A percentile compares a stretch with the other conserved stretches of the same genome.
These are phyloP conservation scores for Mycena albidolilacea DNA, from an alignment of 768 basidiomycete genomes.

Conservation along the genomic window DNA sequence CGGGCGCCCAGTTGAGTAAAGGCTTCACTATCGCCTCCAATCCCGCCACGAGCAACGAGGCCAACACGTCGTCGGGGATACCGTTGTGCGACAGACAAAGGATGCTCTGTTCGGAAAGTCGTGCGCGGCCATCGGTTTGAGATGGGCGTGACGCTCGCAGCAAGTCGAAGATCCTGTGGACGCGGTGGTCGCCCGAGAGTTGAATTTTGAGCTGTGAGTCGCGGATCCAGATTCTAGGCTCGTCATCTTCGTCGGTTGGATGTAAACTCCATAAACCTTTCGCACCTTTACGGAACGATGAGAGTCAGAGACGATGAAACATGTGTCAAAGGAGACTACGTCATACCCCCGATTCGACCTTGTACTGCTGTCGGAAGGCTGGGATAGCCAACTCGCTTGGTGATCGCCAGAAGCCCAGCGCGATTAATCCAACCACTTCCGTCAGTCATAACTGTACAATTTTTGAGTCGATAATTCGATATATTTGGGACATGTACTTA, in stretches of 20 bases:
- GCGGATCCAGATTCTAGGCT: conserved; percentile 73
- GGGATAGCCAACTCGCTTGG: conserved; percentile 49
- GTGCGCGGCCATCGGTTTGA: conserved; percentile 48
- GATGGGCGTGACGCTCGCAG: conserved; percentile 64
- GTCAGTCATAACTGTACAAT: conserved; percentile 69
- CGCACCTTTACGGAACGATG: neutral
- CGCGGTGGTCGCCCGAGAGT: conserved; percentile 50
- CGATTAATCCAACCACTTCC: conserved; percentile 82
- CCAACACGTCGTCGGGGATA: conserved; percentile 61
- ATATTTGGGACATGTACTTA: neutral
- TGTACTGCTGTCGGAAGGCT: conserved; percentile 69
- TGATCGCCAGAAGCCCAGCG: conserved; percentile 62
- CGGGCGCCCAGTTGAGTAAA: conserved; percentile 66
- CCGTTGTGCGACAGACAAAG: conserved; percentile 75
- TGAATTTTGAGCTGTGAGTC: conserved; percentile 75
- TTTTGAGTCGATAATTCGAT: neutral
- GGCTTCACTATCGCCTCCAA: conserved; percentile 63
- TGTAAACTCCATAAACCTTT: conserved; percentile 71
- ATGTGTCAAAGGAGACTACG: neutral
- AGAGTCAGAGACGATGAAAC: neutral
- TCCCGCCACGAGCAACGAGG: conserved; percentile 64
- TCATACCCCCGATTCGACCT: conserved; percentile 71
- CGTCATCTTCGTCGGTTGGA: conserved; percentile 57
- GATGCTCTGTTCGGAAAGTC: conserved; percentile 69
- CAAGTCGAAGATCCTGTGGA: conserved; percentile 77